Evolutionary conservation across 78 protist species (phyloP).

Genomic region (Dictyostelium discoideum): DNA sequence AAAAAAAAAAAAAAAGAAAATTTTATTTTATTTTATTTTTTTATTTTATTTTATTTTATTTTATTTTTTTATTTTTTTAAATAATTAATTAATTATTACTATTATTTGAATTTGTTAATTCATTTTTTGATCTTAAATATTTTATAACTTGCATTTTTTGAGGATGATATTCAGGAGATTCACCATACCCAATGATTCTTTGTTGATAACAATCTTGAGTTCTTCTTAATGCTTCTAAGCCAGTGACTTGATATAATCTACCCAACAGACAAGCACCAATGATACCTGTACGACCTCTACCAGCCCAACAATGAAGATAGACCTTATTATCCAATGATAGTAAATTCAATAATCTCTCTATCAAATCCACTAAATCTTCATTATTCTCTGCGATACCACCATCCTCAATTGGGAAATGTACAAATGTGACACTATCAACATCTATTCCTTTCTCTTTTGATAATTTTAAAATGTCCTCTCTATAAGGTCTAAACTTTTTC

Average conservation of each 20-base stretch:
- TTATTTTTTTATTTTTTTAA: too few relatives aligned
- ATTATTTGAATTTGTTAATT: background rate
- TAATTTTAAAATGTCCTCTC: constrained; percentile 9
- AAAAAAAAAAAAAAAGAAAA: too few relatives aligned
- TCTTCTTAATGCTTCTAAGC: constrained; percentile 61
- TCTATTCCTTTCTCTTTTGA: constrained; percentile 16
- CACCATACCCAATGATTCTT: constrained; percentile 62
- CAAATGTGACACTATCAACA: constrained; percentile 10
- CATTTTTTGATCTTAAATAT: constrained; percentile 29
- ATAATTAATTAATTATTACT: background rate
- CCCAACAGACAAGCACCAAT: constrained; percentile 65
- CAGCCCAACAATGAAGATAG: constrained; percentile 71
- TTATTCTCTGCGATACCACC: constrained; percentile 57
- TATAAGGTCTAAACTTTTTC: constrained; percentile 31
- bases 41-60: too few relatives aligned
- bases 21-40: too few relatives aligned
- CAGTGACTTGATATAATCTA: constrained; percentile 61
- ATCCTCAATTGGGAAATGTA: constrained; percentile 66
- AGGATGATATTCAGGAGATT: constrained; percentile 71
- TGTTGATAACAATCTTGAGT: constrained; percentile 72
- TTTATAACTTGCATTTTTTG: constrained; percentile 73
- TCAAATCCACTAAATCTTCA: constrained; percentile 30
- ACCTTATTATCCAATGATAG: background rate
- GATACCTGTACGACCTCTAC: constrained; percentile 65
- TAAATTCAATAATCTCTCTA: background rate